phyloP scores from a whole-genome alignment of 345 rosid genomes.

The Microthlaspi erraticum region DNA sequence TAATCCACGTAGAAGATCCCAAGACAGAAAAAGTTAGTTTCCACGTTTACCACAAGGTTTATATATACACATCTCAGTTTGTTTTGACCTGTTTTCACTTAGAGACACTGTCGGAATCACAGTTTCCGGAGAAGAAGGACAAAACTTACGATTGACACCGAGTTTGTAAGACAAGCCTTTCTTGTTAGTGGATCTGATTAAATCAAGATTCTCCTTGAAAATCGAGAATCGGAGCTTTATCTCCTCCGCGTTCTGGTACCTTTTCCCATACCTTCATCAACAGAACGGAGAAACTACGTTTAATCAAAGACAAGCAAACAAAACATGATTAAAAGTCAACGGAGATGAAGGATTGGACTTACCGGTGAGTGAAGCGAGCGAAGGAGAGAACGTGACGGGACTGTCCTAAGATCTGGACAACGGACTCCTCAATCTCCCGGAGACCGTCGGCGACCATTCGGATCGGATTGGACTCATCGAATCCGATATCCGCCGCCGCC shows the following conservation, averaged over 20 bases:
- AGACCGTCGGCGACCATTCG: constrained; percentile 67
- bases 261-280: constrained; percentile 67
- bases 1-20: constrained; percentile 13
- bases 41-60: not conserved
- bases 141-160: constrained; percentile 67
- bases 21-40: constrained; percentile 4
- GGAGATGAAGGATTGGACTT: not conserved
- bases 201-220: constrained; percentile 73
- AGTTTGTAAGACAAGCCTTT: constrained; percentile 72
- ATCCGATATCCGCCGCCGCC: constrained; percentile 49
- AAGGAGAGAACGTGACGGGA: constrained; percentile 65
- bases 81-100: not conserved
- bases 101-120: not conserved
- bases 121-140: not conserved
- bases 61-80: constrained; percentile 3
- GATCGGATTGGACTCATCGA: constrained; percentile 73
- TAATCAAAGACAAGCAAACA: not conserved
- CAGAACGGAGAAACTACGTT: constrained; percentile 2
- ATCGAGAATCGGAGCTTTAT: constrained; percentile 70
- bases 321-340: not conserved
- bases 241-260: constrained; percentile 70
- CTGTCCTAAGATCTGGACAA: constrained; percentile 64
- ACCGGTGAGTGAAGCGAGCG: constrained; percentile 82
- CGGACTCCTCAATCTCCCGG: constrained; percentile 58
- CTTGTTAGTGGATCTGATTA: constrained; percentile 76